Conservation (phyloP, 1,284 basidiomycete species). For the Lignosus rhinocerotis region DNA sequence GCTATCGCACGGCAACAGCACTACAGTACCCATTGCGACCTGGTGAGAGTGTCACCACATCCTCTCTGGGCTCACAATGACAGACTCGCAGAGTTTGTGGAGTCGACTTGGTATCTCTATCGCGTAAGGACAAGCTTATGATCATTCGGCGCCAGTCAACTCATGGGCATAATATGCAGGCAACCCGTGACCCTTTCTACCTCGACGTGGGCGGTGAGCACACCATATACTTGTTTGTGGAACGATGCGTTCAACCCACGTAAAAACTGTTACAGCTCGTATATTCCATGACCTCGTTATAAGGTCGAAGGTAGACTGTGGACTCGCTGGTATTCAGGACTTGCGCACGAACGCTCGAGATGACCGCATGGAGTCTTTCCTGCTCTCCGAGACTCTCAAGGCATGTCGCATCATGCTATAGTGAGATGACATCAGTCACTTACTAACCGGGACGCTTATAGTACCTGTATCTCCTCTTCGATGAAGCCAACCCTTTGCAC, state of each 20-base stretch:
- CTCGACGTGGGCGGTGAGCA: slow-evolving; percentile 69
- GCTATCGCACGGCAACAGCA: slow-evolving; percentile 71
- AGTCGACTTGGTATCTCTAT: slow-evolving; percentile 94
- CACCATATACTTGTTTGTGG: not conserved
- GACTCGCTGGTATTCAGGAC: slow-evolving; percentile 80
- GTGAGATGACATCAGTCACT: not conserved
- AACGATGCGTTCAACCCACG: not conserved
- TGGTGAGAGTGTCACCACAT: slow-evolving; percentile 39
- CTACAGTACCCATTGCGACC: slow-evolving; percentile 85
- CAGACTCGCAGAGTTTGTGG: slow-evolving; percentile 70
- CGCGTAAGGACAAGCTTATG: slow-evolving; percentile 52
- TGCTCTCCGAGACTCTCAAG: slow-evolving; percentile 88
- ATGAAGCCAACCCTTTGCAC: slow-evolving; percentile 79
- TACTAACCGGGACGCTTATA: slow-evolving; percentile 33
- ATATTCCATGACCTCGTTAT: slow-evolving; percentile 75
- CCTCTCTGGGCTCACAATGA: not conserved
- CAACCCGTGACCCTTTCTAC: slow-evolving; percentile 89
- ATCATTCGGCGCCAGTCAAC: too few species aligned
- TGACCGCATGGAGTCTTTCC: slow-evolving; percentile 93
- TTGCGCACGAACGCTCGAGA: slow-evolving; percentile 79
- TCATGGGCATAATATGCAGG: slow-evolving; percentile 45
- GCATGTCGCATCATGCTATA: slow-evolving; percentile 39
- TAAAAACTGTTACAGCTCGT: slow-evolving; percentile 49
- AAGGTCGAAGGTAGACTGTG: slow-evolving; percentile 81
- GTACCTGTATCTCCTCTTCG: slow-evolving; percentile 92